phyloP scores from a whole-genome alignment of 129 eudicot species.

The Erigeron canadensis region DNA sequence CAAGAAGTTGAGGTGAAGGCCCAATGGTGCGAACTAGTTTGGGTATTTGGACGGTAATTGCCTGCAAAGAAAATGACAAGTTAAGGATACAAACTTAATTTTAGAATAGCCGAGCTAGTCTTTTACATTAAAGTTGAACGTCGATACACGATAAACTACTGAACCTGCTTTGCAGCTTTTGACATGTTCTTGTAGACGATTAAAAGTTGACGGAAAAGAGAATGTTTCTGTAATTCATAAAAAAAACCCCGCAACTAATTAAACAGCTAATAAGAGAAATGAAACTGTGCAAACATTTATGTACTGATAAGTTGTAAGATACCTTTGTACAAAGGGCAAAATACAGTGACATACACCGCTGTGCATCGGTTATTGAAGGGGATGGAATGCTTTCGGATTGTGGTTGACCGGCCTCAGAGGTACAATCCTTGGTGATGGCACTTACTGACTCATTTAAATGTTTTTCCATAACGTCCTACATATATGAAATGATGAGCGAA shows the following conservation, averaged over 20 bases:
- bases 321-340: slow-evolving; percentile 99
- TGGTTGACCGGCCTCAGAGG: slow-evolving; percentile 43
- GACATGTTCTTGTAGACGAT: slow-evolving; percentile 60
- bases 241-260: background rate
- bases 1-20: slow-evolving; percentile 77
- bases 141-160: slow-evolving; percentile 12
- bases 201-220: slow-evolving; percentile 83
- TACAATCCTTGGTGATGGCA: slow-evolving; percentile 38
- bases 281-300: background rate
- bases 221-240: slow-evolving; percentile 75
- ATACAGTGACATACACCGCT: slow-evolving; percentile 87
- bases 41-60: slow-evolving; percentile 75
- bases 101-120: background rate
- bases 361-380: slow-evolving; percentile 58
- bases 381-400: slow-evolving; percentile 50
- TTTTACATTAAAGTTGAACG: background rate
- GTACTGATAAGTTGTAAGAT: slow-evolving; percentile 5
- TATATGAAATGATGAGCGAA: slow-evolving; percentile 17
- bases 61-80: slow-evolving; percentile 49
- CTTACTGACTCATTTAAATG: slow-evolving; percentile 43
- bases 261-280: background rate
- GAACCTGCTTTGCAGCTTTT: slow-evolving; percentile 78
- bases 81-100: background rate
- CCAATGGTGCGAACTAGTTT: slow-evolving; percentile 96
- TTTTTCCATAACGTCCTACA: slow-evolving; percentile 50